phyloP scores from a whole-genome alignment of 106 monocot species.

The Phalaenopsis equestris region DNA sequence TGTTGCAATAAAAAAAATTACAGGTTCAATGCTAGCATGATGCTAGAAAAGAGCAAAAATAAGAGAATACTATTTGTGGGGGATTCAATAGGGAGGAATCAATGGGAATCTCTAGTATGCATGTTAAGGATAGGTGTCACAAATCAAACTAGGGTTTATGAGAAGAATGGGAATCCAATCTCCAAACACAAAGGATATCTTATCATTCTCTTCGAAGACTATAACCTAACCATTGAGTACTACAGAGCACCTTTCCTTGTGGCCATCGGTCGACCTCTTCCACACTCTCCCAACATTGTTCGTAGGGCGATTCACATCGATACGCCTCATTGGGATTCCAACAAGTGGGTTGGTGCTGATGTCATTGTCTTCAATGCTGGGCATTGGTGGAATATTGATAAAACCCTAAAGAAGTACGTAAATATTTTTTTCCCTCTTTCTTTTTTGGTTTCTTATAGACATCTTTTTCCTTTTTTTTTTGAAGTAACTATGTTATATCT shows the following conservation, averaged over 20 bases:
- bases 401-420: constrained; percentile 44
- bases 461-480: no score
- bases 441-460: no score
- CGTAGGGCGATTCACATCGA: constrained; percentile 54
- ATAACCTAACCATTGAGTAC: constrained; percentile 87
- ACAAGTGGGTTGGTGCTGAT: constrained; percentile 47
- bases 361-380: constrained; percentile 68
- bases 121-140: constrained; percentile 28
- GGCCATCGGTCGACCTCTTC: constrained; percentile 38
- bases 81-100: constrained; percentile 89
- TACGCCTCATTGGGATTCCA: constrained; percentile 35
- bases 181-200: constrained; percentile 87
- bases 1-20: neutral
- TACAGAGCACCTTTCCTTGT: constrained; percentile 69
- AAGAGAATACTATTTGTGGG: constrained; percentile 67
- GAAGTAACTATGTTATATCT: no score
- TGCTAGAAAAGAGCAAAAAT: constrained; percentile 70
- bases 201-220: constrained; percentile 46
- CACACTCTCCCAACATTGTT: constrained; percentile 13
- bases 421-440: neutral
- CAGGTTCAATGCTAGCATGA: constrained; percentile 60
- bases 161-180: constrained; percentile 65
- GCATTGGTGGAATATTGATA: constrained; percentile 83
- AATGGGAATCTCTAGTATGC: constrained; percentile 93
- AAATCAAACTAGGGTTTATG: constrained; percentile 48